Conservation (phyloP, 2,329 filamentous ascomycete genomes). For the Boeremia lycopersici region DNA sequence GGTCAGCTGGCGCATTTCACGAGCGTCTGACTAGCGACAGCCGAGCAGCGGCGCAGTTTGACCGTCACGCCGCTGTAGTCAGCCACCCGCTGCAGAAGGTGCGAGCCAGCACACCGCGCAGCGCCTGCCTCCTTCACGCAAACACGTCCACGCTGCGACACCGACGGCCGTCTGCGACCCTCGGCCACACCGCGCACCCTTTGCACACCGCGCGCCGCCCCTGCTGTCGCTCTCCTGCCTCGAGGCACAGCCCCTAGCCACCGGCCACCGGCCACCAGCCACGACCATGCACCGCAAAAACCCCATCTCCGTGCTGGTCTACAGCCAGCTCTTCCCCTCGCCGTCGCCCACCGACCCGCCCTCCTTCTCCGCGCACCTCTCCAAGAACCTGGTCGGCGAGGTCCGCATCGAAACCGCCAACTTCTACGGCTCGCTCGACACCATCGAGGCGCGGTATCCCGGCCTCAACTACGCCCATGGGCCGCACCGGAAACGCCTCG, state of each 20-base stretch:
- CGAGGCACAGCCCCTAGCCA: conserved; percentile 1
- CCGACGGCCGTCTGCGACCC: conserved; percentile 9
- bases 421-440: conserved; percentile 80
- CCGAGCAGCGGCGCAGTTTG: conserved; percentile 22
- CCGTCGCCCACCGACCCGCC: conserved; percentile 71
- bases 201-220: background rate
- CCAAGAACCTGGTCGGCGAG: conserved; percentile 74
- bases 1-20: conserved; percentile 20
- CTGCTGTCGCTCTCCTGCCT: background rate
- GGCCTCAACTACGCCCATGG: conserved; percentile 77
- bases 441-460: conserved; percentile 79
- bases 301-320: conserved; percentile 73
- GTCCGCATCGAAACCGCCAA: conserved; percentile 78
- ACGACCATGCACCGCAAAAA: conserved; percentile 71
- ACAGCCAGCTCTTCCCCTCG: conserved; percentile 74
- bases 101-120: conserved; percentile 21
- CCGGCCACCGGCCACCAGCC: background rate
- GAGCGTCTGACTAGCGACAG: conserved; percentile 24
- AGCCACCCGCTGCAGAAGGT: conserved; percentile 20
- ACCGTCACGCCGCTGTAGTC: conserved; percentile 29
- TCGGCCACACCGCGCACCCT: background rate
- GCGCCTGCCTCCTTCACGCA: conserved; percentile 7
- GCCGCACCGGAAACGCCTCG: conserved; percentile 77
- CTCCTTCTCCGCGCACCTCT: conserved; percentile 72
- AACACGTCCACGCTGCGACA: background rate